A percentile compares a stretch with the other conserved stretches of the same genome.
These are phyloP conservation scores for Paracorniculantispora psalliotae DNA, from an alignment of 2,329 filamentous ascomycete genomes.

Conservation along the genomic window DNA sequence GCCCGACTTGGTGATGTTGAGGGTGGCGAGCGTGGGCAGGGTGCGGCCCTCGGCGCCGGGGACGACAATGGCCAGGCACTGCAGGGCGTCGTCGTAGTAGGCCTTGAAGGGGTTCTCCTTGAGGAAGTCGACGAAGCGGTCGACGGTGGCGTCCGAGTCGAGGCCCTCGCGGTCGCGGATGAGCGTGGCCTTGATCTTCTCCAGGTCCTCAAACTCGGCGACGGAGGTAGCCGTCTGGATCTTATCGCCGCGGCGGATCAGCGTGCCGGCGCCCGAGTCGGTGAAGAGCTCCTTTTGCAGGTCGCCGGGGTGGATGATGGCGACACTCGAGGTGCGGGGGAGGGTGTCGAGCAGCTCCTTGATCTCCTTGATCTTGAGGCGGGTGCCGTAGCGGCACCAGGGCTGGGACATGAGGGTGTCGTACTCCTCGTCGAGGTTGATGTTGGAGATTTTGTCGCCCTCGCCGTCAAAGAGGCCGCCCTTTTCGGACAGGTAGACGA, in stretches of 20 bases:
- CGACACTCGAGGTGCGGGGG: conserved; percentile 87
- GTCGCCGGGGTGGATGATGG: conserved; percentile 94
- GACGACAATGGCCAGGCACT: conserved; percentile 83
- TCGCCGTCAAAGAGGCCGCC: conserved; percentile 92
- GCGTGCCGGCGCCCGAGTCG: conserved; percentile 86
- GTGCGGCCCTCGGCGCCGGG: conserved; percentile 62
- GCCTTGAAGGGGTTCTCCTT: conserved; percentile 77
- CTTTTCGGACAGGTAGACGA: conserved; percentile 98
- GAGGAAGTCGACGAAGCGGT: conserved; percentile 78
- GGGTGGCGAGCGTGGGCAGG: conserved; percentile 79
- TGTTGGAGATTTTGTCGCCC: conserved; percentile 90
- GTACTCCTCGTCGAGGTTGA: conserved; percentile 96
- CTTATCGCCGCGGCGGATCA: conserved; percentile 90
- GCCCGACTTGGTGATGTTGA: conserved; percentile 89
- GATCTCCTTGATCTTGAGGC: conserved; percentile 96
- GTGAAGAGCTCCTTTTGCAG: conserved; percentile 97
- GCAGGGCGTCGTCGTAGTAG: conserved; percentile 92
- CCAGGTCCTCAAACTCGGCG: conserved; percentile 68
- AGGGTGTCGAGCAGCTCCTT: conserved; percentile 87
- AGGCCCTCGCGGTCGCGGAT: conserved; percentile 76
- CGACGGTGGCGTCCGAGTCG: conserved; percentile 77
- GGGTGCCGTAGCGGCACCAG: conserved; percentile 92
- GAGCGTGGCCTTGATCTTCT: conserved; percentile 75
- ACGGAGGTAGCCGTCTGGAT: conserved; percentile 69
- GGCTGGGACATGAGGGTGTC: conserved; percentile 87